Base-by-base conservation (phyloP, 768 basidiomycete species). In the Rhizopogon sp. region DNA sequence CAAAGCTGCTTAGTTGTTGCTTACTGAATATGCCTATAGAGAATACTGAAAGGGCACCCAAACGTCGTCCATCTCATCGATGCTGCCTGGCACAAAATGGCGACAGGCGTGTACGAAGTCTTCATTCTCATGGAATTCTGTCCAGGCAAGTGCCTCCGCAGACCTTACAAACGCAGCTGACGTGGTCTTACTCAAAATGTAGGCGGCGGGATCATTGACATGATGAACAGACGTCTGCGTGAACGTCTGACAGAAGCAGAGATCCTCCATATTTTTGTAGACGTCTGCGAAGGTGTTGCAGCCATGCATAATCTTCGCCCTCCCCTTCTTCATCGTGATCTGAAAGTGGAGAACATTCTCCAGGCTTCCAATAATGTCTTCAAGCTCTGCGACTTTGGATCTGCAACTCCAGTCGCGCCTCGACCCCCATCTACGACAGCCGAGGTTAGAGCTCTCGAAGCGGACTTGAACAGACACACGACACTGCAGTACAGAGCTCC, bases 111-210 rank as follows among this genome's bases (percentile, higher is more conserved):
- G 45, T 93, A 88, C 65, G 97, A 98, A 71, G 95, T 98, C 16
- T 97, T 97, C 68, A 98, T 99, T 68, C 80, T 99, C 57, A 99
- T 99, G 97, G 97, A 99, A 68, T 97, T 87, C 70, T 96, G 93
- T 69, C 79, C 92, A 58, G 95, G 94, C 87, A 65, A 53, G 50
- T 40, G 5, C 49, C 17, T 22, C 20, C 10, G 44, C 44, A 37
- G 28, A 37, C 40, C 39, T 63, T 41, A 16, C 14, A 16, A 8
- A 39, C 14, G 10, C 20, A 49, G 11, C 3, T 37, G 4, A 37
- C 37, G 14, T 25, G 22, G 37, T 49, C 63, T 59, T 45, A 59
- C 53, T 50, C 39, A 28, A 28, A 43, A 39, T 52, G 13, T 60
- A 93, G 94, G 94, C 46, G 97, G 97, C 39, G 97, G 97, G 37